Conservation (phyloP, 805 yeast species). For the Kluyveromyces nonfermentans region DNA sequence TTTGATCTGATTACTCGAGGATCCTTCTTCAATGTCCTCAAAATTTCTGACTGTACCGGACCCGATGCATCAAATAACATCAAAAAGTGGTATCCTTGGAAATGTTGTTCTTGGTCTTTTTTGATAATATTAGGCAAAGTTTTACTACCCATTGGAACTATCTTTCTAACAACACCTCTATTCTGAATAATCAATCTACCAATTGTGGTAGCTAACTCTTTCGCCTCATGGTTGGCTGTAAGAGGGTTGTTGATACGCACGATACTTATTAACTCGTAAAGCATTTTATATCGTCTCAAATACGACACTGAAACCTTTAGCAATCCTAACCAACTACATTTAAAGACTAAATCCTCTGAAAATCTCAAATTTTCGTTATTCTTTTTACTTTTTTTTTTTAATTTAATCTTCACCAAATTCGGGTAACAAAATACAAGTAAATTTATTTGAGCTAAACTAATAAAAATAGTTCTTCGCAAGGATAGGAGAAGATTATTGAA, state of each 20-base stretch:
- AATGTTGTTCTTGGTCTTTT: constrained; percentile 81
- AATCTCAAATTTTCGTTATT: not conserved
- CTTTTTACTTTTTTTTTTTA: too few species aligned
- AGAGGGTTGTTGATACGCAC: constrained; percentile 66
- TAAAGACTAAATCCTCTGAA: not conserved
- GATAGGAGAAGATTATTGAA: not conserved
- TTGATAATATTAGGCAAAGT: constrained; percentile 73
- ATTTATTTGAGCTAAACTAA: too few species aligned
- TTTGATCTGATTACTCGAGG: constrained; percentile 84
- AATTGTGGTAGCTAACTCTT: constrained; percentile 52
- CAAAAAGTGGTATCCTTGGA: constrained; percentile 81
- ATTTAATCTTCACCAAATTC: not conserved
- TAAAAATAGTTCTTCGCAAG: not conserved
- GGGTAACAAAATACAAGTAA: too few species aligned
- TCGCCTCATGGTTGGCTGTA: constrained; percentile 49
- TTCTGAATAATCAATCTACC: constrained; percentile 78
- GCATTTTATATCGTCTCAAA: constrained; percentile 37
- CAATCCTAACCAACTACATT: not conserved
- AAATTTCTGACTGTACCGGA: constrained; percentile 76
- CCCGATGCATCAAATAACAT: constrained; percentile 82
- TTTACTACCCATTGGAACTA: constrained; percentile 69
- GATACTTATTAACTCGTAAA: constrained; percentile 83
- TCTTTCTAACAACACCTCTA: constrained; percentile 87
- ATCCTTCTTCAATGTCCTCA: constrained; percentile 71
- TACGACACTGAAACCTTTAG: not conserved